These are phyloP conservation scores for Glycine latifolia DNA, from an alignment of 306 rosid species.

Conservation along the genomic window DNA sequence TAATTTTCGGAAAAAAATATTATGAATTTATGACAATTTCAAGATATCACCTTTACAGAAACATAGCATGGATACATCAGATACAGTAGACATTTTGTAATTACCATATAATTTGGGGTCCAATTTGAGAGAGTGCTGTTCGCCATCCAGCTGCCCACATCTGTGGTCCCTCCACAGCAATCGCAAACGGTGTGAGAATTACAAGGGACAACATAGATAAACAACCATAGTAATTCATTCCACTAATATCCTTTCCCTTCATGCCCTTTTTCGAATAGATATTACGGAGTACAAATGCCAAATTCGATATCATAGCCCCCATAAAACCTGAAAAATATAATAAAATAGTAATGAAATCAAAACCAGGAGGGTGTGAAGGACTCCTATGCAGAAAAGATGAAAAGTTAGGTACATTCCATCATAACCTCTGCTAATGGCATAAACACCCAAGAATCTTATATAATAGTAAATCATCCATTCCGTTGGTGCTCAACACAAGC, in stretches of 20 bases:
- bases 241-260: constrained; percentile 92
- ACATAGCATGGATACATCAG: constrained; percentile 22
- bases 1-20: neutral
- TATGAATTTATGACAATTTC: neutral
- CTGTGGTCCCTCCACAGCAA: constrained; percentile 92
- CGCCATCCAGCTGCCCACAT: constrained; percentile 90
- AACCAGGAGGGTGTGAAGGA: constrained; percentile 12
- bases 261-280: constrained; percentile 90
- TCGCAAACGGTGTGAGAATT: constrained; percentile 82
- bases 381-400: too few relatives aligned
- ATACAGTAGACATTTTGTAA: neutral
- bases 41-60: neutral
- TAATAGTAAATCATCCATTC: too few relatives aligned
- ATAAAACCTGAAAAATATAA: constrained; percentile 71
- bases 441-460: neutral
- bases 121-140: constrained; percentile 74
- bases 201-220: constrained; percentile 78
- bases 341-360: neutral
- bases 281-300: constrained; percentile 89
- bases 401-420: too few relatives aligned
- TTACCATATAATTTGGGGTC: constrained; percentile 80
- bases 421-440: constrained; percentile 17
- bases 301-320: constrained; percentile 98
- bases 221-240: constrained; percentile 97
- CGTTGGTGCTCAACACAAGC: too few relatives aligned